Conservation (phyloP, 78 protist genomes). For the Guillardia theta region DNA sequence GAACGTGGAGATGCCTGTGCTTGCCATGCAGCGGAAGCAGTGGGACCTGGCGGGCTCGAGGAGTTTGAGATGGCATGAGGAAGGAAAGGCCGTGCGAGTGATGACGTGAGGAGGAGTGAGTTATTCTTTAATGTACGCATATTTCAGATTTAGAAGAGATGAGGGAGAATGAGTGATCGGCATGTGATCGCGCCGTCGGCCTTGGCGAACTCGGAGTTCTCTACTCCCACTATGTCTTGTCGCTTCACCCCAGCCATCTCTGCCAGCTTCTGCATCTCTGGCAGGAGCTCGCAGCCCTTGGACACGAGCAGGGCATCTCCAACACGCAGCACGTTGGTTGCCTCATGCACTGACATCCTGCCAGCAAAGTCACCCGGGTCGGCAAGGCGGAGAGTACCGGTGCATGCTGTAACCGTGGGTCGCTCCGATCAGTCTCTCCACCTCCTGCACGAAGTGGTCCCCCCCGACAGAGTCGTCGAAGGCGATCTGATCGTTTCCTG, state of each 20-base stretch:
- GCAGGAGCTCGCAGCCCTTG: background rate
- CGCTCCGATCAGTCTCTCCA: background rate
- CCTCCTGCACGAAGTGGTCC: background rate
- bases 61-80: no score
- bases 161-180: background rate
- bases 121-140: no score
- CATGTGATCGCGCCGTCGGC: background rate
- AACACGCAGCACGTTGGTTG: background rate
- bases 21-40: no score
- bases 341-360: background rate
- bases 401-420: background rate
- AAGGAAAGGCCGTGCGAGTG: no score
- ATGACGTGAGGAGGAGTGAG: no score
- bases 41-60: no score
- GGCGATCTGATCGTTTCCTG: background rate
- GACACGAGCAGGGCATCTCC: background rate
- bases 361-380: no score
- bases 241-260: background rate
- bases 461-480: background rate
- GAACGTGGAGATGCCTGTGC: no score
- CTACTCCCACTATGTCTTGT: background rate
- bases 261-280: background rate
- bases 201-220: background rate
- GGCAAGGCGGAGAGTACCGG: background rate
- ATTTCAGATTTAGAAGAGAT: no score